Base-by-base conservation (phyloP, 441 rosid species). In the Raphanus hybrid region DNA sequence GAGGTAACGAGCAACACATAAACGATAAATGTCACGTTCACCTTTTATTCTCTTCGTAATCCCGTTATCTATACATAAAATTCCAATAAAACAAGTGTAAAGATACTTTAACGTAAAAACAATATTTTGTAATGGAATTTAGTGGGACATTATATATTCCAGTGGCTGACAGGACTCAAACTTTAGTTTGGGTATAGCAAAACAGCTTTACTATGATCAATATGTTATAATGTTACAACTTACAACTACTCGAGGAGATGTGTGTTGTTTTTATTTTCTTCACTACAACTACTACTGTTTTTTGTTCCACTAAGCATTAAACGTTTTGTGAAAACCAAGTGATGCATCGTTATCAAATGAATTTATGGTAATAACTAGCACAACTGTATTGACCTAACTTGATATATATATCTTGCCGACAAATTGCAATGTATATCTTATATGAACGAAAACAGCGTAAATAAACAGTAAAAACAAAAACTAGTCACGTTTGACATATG, bases 1-100 rank as follows among this genome's bases (percentile, higher is more conserved):
- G 43, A 9, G 75, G 29, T 71, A 12, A 70, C 75, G 48, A 52
- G 57, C 58, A 54, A 34, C 20, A 34, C 20, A 61, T 9, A 35
- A 52, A 69, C 18, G 37, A 76, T 58, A 41, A 58, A 20, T 77
- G 69, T 66, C 81, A 45, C 45, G 68, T 71, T 67, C 41, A 77
- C 35, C 20, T 64, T 77, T 70, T 65, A 1, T 0, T 35, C 39
- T 23, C 9, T 35, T 35, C 39, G 39, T 35, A 35, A 6, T 35
- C 39, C 60, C 71, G 75, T 76, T 59, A 77, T 65, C 75, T 39
- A 26, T 8, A 76, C 69, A 76, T 63, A 48, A 54, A 55, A 54
- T 6, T 58, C 3, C 8, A 27, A 39, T 4, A 52, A 64, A 64
- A 64, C 37, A 70, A 77, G 32, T 29, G 58, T 41, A 71, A 32